Conservation (phyloP, 345 rosid genomes). For the Eucalyptus marginata region DNA sequence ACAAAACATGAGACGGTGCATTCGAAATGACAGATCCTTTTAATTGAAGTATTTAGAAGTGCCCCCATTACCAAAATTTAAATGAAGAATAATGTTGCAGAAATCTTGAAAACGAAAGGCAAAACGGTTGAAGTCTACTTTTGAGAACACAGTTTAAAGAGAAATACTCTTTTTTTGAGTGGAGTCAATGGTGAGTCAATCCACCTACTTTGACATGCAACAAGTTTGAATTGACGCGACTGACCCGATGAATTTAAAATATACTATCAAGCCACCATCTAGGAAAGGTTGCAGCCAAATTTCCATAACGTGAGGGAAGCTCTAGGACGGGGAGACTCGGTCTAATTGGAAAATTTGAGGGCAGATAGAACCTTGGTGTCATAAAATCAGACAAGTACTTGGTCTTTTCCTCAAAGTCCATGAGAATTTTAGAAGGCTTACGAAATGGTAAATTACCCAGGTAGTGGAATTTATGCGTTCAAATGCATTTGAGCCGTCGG, state of each 20-base stretch:
- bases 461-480: neutral
- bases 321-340: neutral
- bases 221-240: neutral
- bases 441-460: neutral
- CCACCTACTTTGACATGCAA: neutral
- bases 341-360: neutral
- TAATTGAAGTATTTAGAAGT: neutral
- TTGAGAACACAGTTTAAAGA: neutral
- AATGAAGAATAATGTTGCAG: neutral
- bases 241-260: neutral
- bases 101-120: neutral
- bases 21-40: neutral
- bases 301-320: neutral
- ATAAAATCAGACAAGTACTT: neutral
- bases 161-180: neutral
- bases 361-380: neutral
- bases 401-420: neutral
- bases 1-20: neutral
- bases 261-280: conserved; percentile 17
- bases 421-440: neutral
- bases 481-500: neutral
- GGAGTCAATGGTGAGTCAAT: neutral
- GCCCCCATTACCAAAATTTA: neutral
- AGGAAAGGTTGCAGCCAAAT: neutral
- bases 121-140: neutral